phyloP scores from a whole-genome alignment of 2,329 filamentous ascomycete genomes.

The Grosmannia huntii region DNA sequence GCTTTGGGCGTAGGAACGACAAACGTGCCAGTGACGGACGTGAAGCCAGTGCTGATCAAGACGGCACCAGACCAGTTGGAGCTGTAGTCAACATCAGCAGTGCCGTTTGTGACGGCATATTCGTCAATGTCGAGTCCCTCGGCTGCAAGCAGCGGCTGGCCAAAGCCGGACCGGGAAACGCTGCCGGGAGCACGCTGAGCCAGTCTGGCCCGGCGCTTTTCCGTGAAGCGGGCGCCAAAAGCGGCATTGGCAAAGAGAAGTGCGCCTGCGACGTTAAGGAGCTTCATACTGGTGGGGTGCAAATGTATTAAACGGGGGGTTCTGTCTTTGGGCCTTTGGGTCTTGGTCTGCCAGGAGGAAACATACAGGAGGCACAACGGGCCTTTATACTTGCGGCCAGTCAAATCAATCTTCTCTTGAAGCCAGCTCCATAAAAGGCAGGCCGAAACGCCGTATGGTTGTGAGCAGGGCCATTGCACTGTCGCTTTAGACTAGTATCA shows the following conservation, averaged over 20 bases:
- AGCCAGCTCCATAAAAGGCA: too few species aligned
- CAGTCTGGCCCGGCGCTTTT: neutral
- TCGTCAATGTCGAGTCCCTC: neutral
- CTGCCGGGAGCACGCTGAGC: neutral
- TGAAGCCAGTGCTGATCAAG: conserved; percentile 5
- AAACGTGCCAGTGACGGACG: conserved; percentile 5
- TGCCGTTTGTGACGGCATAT: neutral
- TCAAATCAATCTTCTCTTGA: too few species aligned
- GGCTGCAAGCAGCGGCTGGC: neutral
- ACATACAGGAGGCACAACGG: too few species aligned
- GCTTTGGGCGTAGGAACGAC: conserved; percentile 15
- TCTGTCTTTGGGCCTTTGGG: too few species aligned
- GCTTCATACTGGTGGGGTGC: neutral
- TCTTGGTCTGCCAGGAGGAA: too few species aligned
- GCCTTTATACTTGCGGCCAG: too few species aligned
- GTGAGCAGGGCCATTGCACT: too few species aligned
- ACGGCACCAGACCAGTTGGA: conserved; percentile 24
- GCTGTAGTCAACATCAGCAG: conserved; percentile 19
- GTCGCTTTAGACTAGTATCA: too few species aligned
- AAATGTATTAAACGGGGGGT: too few species aligned
- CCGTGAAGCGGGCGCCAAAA: neutral
- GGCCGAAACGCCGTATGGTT: too few species aligned
- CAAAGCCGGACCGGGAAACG: neutral
- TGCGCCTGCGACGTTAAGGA: neutral
- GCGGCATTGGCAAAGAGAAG: neutral